Conservation (phyloP, 108 stramenopile species). For the Schizochytrium sp. region DNA sequence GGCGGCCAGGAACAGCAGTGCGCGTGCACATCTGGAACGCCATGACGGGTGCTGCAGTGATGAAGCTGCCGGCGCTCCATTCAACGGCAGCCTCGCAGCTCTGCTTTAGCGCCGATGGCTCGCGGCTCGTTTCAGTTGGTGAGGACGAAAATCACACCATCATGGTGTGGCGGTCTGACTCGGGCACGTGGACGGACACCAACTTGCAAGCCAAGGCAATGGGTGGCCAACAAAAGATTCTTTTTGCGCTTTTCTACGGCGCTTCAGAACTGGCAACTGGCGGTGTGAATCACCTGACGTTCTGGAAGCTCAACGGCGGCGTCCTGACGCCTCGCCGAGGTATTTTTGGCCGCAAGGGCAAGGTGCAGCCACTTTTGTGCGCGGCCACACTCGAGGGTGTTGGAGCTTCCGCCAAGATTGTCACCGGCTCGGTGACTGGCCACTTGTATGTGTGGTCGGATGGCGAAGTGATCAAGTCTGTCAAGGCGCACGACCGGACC, state of each 20-base stretch:
- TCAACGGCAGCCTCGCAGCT: conserved; percentile 39
- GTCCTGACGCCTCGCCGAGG: background rate
- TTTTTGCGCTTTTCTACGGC: conserved; percentile 26
- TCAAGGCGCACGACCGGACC: conserved; percentile 51
- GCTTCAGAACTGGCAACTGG: conserved; percentile 25
- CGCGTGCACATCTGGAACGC: conserved; percentile 45
- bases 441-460: conserved; percentile 35
- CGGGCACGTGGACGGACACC: conserved; percentile 34
- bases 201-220: background rate
- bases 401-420: background rate
- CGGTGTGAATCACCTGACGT: conserved; percentile 27
- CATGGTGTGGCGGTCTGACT: conserved; percentile 46
- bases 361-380: conserved; percentile 18
- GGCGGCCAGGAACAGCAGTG: conserved; percentile 20
- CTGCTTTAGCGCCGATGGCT: conserved; percentile 48
- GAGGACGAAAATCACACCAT: conserved; percentile 44
- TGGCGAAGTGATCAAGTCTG: conserved; percentile 22
- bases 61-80: conserved; percentile 37
- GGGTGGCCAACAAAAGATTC: conserved; percentile 20
- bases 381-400: background rate
- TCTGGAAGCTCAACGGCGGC: conserved; percentile 29
- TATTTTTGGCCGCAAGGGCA: conserved; percentile 8
- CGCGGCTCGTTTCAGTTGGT: conserved; percentile 41
- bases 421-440: conserved; percentile 27
- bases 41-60: conserved; percentile 31